phyloP scores from a whole-genome alignment of 2,329 filamentous ascomycete genomes.

The Arthrinium puccinioides region DNA sequence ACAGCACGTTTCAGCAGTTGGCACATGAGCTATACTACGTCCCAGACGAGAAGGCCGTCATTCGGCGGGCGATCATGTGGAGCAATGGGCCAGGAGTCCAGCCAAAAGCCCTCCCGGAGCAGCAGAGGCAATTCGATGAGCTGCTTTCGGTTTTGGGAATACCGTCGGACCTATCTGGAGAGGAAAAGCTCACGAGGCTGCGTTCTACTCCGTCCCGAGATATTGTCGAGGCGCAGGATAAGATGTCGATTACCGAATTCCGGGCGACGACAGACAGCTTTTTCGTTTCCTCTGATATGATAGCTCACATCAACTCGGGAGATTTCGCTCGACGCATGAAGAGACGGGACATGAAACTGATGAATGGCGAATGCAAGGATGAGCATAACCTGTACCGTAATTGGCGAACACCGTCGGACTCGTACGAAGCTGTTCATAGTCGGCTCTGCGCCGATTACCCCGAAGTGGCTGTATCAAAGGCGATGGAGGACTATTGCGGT shows the following conservation, averaged over 20 bases:
- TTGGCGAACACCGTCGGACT: constrained; percentile 6
- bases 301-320: constrained; percentile 5
- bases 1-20: constrained; percentile 50
- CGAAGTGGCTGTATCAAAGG: not conserved
- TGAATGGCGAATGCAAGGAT: constrained; percentile 8
- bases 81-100: constrained; percentile 9
- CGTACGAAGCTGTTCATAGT: constrained; percentile 3
- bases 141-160: constrained; percentile 5
- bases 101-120: constrained; percentile 9
- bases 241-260: constrained; percentile 7
- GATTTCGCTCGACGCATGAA: constrained; percentile 7
- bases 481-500: constrained; percentile 4
- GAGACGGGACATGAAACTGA: constrained; percentile 6
- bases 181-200: constrained; percentile 2
- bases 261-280: constrained; percentile 5
- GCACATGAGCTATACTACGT: constrained; percentile 43
- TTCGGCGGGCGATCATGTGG: constrained; percentile 42
- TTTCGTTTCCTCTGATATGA: constrained; percentile 2
- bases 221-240: constrained; percentile 3
- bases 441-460: constrained; percentile 7
- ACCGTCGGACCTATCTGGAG: not conserved
- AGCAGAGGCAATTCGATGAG: constrained; percentile 9
- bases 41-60: constrained; percentile 34
- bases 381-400: constrained; percentile 6
- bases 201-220: not conserved